A percentile compares a stretch with the other conserved stretches of the same genome.
Conservation (phyloP, 768 basidiomycete species). For the Calocera viscosa region DNA sequence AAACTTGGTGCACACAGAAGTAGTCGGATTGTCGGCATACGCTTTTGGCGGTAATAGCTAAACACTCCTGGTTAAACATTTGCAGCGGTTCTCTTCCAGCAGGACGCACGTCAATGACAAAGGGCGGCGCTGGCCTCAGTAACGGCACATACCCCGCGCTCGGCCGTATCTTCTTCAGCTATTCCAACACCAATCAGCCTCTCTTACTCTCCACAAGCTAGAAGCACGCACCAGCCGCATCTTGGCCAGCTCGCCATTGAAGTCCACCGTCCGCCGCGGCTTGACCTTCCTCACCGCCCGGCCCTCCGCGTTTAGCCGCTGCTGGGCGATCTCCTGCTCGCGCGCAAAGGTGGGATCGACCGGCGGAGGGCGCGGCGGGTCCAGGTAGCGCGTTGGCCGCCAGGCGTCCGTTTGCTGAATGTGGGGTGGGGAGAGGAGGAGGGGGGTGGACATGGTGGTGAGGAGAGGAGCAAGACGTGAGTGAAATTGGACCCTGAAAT, state of each 20-base stretch:
- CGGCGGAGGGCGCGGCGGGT: slow-evolving; percentile 53
- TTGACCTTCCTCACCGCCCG: slow-evolving; percentile 81
- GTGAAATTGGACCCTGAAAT: not conserved
- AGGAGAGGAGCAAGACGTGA: not conserved
- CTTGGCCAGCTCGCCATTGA: slow-evolving; percentile 74
- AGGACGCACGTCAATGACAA: slow-evolving; percentile 64
- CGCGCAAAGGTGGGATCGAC: slow-evolving; percentile 65
- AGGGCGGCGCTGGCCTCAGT: slow-evolving; percentile 75
- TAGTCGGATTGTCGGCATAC: slow-evolving; percentile 81
- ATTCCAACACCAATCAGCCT: slow-evolving; percentile 9
- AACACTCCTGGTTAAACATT: slow-evolving; percentile 10
- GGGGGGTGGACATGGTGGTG: not conserved
- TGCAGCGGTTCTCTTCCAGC: too few relatives aligned
- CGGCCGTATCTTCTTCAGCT: slow-evolving; percentile 69
- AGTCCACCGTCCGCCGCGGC: slow-evolving; percentile 89
- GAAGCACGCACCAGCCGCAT: slow-evolving; percentile 59
- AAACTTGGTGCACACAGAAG: slow-evolving; percentile 91
- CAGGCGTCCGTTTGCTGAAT: slow-evolving; percentile 31
- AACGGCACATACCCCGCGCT: slow-evolving; percentile 62
- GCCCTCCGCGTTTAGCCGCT: slow-evolving; percentile 50
- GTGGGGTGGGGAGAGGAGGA: not conserved
- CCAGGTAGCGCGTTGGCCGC: slow-evolving; percentile 58
- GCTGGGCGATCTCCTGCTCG: slow-evolving; percentile 68
- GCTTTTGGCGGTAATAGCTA: slow-evolving; percentile 91
- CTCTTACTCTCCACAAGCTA: not conserved